A percentile compares a stretch with the other conserved stretches of the same genome.
These are phyloP conservation scores for Kodamaea arcana DNA, from an alignment of 1,139 yeast genomes.

Conservation along the genomic window DNA sequence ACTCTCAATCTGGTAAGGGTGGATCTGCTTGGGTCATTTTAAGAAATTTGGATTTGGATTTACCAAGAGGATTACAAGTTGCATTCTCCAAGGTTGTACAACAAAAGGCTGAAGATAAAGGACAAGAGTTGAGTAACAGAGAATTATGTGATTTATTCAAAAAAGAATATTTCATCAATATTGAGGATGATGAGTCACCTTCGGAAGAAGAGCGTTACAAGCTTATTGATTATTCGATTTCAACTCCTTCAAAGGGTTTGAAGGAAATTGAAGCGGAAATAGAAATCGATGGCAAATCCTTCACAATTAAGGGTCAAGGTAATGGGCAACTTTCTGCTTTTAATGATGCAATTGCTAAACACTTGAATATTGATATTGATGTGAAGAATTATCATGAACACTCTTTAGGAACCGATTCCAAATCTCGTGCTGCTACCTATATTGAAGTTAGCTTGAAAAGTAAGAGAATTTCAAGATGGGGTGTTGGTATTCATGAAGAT, in stretches of 20 bases:
- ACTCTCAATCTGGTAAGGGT: slow-evolving; percentile 97
- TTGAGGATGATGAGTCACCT: slow-evolving; percentile 36
- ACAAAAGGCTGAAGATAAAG: slow-evolving; percentile 70
- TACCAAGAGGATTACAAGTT: slow-evolving; percentile 89
- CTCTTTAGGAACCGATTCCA: slow-evolving; percentile 82
- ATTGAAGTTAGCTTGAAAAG: slow-evolving; percentile 55
- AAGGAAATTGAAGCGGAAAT: slow-evolving; percentile 30
- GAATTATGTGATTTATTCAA: slow-evolving; percentile 80
- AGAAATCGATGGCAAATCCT: slow-evolving; percentile 44
- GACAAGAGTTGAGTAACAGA: slow-evolving; percentile 74
- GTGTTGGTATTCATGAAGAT: slow-evolving; percentile 91
- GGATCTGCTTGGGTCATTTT: slow-evolving; percentile 98
- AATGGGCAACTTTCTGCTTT: slow-evolving; percentile 96
- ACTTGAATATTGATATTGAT: slow-evolving; percentile 55
- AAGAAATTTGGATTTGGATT: slow-evolving; percentile 80
- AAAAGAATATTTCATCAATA: slow-evolving; percentile 61
- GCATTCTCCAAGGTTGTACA: slow-evolving; percentile 86
- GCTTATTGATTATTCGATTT: slow-evolving; percentile 50
- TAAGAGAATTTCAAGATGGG: slow-evolving; percentile 62
- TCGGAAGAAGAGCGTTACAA: slow-evolving; percentile 34
- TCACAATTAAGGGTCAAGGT: slow-evolving; percentile 65
- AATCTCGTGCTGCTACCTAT: slow-evolving; percentile 87
- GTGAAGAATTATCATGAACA: slow-evolving; percentile 89
- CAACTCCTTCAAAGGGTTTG: slow-evolving; percentile 26
- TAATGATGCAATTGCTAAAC: slow-evolving; percentile 65